A percentile compares a stretch with the other conserved stretches of the same genome.
Conservation (phyloP, 805 yeast species). For the Cyberlindnera meyerae region DNA sequence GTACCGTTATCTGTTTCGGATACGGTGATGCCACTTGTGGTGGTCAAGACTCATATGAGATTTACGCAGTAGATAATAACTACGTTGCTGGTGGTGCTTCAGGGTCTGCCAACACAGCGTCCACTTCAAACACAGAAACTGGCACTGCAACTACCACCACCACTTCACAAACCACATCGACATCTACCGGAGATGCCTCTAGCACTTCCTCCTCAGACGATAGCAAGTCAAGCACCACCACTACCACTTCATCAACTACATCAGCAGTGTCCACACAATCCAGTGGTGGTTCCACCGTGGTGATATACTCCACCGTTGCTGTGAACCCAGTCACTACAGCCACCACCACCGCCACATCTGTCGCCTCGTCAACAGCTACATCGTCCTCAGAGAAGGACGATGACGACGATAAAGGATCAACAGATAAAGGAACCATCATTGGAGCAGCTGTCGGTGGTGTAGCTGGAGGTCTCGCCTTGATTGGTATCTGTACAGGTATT, state of each 20-base stretch:
- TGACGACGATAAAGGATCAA: not conserved
- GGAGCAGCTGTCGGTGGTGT: slow-evolving; percentile 66
- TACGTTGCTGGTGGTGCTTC: slow-evolving; percentile 7
- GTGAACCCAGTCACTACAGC: slow-evolving; percentile 14
- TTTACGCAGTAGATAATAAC: slow-evolving; percentile 27
- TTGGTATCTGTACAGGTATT: slow-evolving; percentile 36
- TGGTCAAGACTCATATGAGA: slow-evolving; percentile 44
- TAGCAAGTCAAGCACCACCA: slow-evolving; percentile 21
- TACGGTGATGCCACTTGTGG: slow-evolving; percentile 60
- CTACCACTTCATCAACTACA: slow-evolving; percentile 20
- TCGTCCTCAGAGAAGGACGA: no score
- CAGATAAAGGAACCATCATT: slow-evolving; percentile 25
- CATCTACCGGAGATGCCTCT: slow-evolving; percentile 5
- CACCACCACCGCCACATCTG: slow-evolving; percentile 11
- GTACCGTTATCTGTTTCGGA: slow-evolving; percentile 50
- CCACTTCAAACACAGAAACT: not conserved
- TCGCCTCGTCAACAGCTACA: slow-evolving; percentile 11
- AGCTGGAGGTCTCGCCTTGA: slow-evolving; percentile 50
- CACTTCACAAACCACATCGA: slow-evolving; percentile 16
- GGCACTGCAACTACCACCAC: slow-evolving; percentile 3
- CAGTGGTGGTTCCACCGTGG: slow-evolving; percentile 17
- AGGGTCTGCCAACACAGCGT: not conserved
- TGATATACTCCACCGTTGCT: slow-evolving; percentile 21
- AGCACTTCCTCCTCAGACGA: slow-evolving; percentile 19
- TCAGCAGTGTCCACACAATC: slow-evolving; percentile 21